Base-by-base conservation (phyloP, 345 rosid species). In the Firmiana major region DNA sequence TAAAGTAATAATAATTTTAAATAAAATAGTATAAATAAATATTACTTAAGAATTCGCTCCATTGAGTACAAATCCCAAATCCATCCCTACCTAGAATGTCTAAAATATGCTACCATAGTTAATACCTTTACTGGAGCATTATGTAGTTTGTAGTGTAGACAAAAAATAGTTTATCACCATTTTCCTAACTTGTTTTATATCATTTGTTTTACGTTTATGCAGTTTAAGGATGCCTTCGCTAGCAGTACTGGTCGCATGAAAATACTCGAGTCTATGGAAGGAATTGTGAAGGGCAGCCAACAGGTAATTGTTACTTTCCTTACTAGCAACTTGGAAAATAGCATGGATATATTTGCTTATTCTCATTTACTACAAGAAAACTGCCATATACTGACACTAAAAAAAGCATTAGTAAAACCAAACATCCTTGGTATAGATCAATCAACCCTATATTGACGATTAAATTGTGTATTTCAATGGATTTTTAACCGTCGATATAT, bases 171-270 rank as follows among this genome's bases (percentile, higher is more conserved):
- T 48, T 63, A 53, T 76, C 58, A 12, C 45, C 17, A 12, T 21
- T 53, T 21, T 53, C 43, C 62, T 81, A 43, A 78, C 46, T 59
- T 73, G 63, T 76, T 67, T 71, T 49, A 3, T 45, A 4, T 42
- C 57, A 24, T 15, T 38, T 78, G n/a, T 81, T 42, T 74, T 51
- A 48, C 51, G 21, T 15, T 38, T 78, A 17, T 81, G 71, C 81
- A 90, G 98, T 92, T 94, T 83, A 92, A 92, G 79, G 90, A 88
- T 79, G 97, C 97, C 77, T 84, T 94, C 77, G 75, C 85, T 60
- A 90, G 80, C 80, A 72, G 84, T 79, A 88, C 80, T 72, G 94
- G 97, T 79, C 91, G 90, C 43, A 71, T 54, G 81, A 94, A 92
- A 81, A 88, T 90, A 73, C 87, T 88, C 65, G 85, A 86, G 83